Percentiles rank a stretch among this genome's conserved stretches.
Evolutionary conservation across 2,329 filamentous ascomycete genomes (phyloP).

Genomic region (Fusarium papillatum): DNA sequence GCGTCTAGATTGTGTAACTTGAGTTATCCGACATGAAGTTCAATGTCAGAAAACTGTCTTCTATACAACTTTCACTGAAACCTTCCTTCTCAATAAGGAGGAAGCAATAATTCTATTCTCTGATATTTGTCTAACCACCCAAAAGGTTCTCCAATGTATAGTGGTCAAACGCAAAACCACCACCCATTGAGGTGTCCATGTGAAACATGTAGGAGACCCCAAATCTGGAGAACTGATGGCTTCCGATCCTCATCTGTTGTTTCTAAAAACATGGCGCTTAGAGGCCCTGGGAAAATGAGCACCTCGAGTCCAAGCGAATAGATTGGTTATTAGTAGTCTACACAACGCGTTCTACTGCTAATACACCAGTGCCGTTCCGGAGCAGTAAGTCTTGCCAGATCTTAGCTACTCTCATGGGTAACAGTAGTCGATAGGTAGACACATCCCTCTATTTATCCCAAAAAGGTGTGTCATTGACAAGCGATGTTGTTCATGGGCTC

Average conservation of each 20-base stretch:
- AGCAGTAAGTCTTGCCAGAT: no score
- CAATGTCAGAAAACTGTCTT: not conserved
- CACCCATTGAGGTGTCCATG: not conserved
- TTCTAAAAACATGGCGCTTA: not conserved
- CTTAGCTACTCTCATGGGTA: no score
- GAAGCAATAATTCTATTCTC: not conserved
- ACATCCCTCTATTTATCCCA: not conserved
- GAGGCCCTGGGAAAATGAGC: not conserved
- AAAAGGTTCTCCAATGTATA: fast-evolving
- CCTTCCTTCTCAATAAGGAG: no score
- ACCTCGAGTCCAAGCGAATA: not conserved
- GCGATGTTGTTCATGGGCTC: not conserved
- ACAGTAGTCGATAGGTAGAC: no score
- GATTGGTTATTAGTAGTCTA: no score
- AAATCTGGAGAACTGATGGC: not conserved
- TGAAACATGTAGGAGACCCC: not conserved
- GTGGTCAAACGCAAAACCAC: not conserved
- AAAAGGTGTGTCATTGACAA: not conserved
- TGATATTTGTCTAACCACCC: not conserved
- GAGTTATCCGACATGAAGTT: not conserved
- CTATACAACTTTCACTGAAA: no score
- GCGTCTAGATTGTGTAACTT: not conserved
- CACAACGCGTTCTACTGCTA: no score
- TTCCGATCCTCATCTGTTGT: not conserved
- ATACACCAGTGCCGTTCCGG: no score